Base-by-base conservation (phyloP, 108 stramenopile species). In the Pseudonitzschia pungens region DNA sequence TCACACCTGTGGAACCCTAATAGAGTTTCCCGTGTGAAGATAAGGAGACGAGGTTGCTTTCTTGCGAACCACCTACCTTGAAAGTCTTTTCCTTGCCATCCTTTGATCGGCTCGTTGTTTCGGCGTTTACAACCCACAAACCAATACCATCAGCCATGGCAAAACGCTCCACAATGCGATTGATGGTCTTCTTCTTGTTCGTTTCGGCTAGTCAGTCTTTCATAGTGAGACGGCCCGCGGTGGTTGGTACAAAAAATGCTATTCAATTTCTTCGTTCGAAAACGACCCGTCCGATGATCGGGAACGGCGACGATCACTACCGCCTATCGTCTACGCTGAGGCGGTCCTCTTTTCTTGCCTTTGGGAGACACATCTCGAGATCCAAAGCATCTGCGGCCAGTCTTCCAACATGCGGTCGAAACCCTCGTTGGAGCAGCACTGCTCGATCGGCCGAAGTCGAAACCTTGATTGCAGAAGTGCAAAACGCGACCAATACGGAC, bases 181-280 rank as follows among this genome's bases (percentile, higher is more conserved):
- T 65, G 54, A 68, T 24, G 26, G 9, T 76, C 24, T 60, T 76
- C 60, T 62, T 69, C 26, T 33, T 76, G 1, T 52, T 56, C 33
- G 29, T 62, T 48, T 76, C 75, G 48, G 58, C 62, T 14, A 67
- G 31, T 43, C 75, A 69, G 20, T 69, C 75, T 42, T 76, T 76
- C 40, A 48, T 68, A 15, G 52, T 48, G 15, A 29, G 7, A 40
- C 60, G 60, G 60, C 9, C 60, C 60, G 32, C 29, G 14, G 60
- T 33, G 14, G 60, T n/a, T 33, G 60, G 60, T 20, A 40, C 60
- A 33, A 33, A 62, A 40, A 55, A 22, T 26, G 54, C 24, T 2
- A 26, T 55, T 26, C 24, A 12, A 24, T 55, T 55, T 55, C 54
- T 55, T 55, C 54, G 54, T 24, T 55, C 54, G 21, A 55, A 26